phyloP scores from a whole-genome alignment of 2,329 filamentous ascomycete genomes.

The Alternaria arborescens region DNA sequence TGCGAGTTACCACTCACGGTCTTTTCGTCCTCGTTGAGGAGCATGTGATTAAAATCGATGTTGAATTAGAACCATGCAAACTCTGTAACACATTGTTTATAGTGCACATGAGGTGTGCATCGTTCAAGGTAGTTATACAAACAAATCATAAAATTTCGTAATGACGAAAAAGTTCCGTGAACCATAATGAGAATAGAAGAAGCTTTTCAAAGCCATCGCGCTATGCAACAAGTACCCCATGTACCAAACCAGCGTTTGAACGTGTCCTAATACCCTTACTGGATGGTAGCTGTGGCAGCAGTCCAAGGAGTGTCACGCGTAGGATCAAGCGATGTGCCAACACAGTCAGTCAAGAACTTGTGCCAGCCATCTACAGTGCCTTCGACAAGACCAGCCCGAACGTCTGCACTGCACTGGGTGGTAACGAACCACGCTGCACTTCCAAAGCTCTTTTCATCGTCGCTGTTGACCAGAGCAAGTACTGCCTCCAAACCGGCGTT shows the following conservation, averaged over 20 bases:
- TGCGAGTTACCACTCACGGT: not conserved
- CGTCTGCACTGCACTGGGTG: conserved; percentile 60
- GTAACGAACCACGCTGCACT: conserved; percentile 69
- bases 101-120: not conserved
- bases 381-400: conserved; percentile 56
- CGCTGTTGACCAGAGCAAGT: conserved; percentile 59
- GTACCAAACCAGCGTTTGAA: not conserved
- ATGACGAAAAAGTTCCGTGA: not conserved
- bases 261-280: conserved; percentile 20
- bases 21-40: not conserved
- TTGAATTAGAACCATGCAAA: not conserved
- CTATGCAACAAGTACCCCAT: not conserved
- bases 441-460: conserved; percentile 62
- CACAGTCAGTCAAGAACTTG: conserved; percentile 63
- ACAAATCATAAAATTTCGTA: not conserved
- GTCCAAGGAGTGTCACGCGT: conserved; percentile 61
- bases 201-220: not conserved
- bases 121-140: not conserved
- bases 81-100: not conserved
- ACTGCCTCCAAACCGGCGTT: conserved; percentile 52
- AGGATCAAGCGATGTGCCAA: conserved; percentile 59
- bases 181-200: not conserved
- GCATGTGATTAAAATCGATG: not conserved
- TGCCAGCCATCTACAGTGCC: conserved; percentile 61
- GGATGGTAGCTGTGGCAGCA: conserved; percentile 48